phyloP scores from a whole-genome alignment of 768 basidiomycete species.

The Phanerochaete sordida region DNA sequence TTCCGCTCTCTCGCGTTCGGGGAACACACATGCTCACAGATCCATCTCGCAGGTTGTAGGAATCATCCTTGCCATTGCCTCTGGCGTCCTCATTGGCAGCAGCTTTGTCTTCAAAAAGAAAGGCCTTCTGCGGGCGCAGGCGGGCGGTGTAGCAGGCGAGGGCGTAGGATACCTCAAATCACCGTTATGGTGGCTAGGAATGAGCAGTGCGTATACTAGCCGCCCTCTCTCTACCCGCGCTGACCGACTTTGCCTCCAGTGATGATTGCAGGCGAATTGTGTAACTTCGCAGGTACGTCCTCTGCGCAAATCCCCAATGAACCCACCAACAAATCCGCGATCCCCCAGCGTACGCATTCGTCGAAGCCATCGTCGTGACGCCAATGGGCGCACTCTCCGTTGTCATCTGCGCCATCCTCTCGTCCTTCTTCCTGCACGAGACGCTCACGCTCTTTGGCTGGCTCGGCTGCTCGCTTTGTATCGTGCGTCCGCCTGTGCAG shows the following conservation, averaged over 20 bases:
- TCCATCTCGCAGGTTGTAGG: constrained; percentile 55
- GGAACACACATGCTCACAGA: too few relatives aligned
- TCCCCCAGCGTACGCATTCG: constrained; percentile 74
- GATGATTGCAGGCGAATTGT: constrained; percentile 90
- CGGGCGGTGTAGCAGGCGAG: constrained; percentile 74
- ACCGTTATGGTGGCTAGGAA: constrained; percentile 90
- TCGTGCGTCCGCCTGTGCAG: constrained; percentile 56
- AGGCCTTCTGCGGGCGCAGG: constrained; percentile 76
- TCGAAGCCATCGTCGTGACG: constrained; percentile 93
- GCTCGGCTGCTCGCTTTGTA: constrained; percentile 90
- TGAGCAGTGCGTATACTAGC: constrained; percentile 60
- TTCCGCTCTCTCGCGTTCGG: not conserved
- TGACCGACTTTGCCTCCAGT: constrained; percentile 35
- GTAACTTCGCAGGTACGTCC: constrained; percentile 76
- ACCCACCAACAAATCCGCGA: constrained; percentile 12
- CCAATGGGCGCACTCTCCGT: constrained; percentile 96
- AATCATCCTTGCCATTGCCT: constrained; percentile 68
- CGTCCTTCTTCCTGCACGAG: constrained; percentile 91
- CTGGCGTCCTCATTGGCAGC: constrained; percentile 86
- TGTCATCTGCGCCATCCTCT: constrained; percentile 90
- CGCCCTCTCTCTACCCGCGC: not conserved
- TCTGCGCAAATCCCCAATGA: constrained; percentile 12
- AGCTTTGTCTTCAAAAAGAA: constrained; percentile 99
- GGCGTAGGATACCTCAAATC: constrained; percentile 96
- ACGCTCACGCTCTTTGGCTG: constrained; percentile 94